Base-by-base conservation (phyloP, 1,139 yeast genomes). In the Meyerozyma elateridarum region DNA sequence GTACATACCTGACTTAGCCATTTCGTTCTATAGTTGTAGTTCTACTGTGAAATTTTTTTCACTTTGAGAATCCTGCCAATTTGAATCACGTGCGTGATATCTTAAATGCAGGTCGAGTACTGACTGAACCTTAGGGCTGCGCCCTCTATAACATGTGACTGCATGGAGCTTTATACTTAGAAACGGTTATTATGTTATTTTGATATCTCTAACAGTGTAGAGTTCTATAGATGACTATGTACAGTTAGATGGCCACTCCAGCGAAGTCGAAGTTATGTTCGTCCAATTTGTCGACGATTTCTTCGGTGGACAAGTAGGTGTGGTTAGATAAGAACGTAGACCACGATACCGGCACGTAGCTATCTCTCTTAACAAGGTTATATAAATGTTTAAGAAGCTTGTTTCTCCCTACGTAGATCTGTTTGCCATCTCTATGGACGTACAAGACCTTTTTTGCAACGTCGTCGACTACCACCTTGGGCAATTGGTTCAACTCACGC, bases 1-100 rank as follows among this genome's bases (percentile, higher is more conserved):
- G 36, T 45, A 73, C 79, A 69, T 73, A 73, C 79, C 79, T 59
- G 79, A 70, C 67, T 70, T 73, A 68, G 76, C 78, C 79, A 74
- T 73, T 64, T 54, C 66, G 51, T 48, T 25, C 20, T 28, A 12
- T 28, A 19, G 36, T 36, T 30, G 38, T 39, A 43, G 41, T 37
- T 39, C 40, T 45, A 42, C 41, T 35, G 38, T 41, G 11, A 15
- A 28, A 19, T 19, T 30, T 30, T 30, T 25, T 30, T 15, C 15
- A 16, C 11, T 16, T 12, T 12, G 6, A 12, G 11, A 16, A 15
- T 27, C n/a, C n/a, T n/a, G n/a, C n/a, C n/a, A n/a, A n/a, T n/a
- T n/a, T n/a, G n/a, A n/a, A n/a, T n/a, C n/a, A 19, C 8, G 8
- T 8, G 21, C 8, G 21, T 9, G 21, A 9, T n/a, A n/a, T n/a